phyloP scores from a whole-genome alignment of 2,329 filamentous ascomycete genomes.

The Stachybotrys elegans region DNA sequence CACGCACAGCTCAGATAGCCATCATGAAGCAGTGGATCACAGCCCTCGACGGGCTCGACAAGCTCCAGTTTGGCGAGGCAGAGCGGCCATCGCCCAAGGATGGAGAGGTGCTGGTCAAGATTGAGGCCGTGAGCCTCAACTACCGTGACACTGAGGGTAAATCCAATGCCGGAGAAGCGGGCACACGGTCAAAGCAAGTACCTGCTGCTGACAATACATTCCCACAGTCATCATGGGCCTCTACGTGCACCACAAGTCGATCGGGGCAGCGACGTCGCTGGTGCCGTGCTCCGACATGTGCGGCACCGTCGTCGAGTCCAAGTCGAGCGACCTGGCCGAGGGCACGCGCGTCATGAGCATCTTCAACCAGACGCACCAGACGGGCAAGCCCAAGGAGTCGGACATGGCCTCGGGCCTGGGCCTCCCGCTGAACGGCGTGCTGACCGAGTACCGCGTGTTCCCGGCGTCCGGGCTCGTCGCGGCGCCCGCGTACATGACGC shows the following conservation, averaged over 20 bases:
- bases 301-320: slow-evolving; percentile 50
- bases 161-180: too few relatives aligned
- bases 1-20: too few relatives aligned
- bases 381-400: slow-evolving; percentile 52
- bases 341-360: slow-evolving; percentile 65
- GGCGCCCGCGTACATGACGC: slow-evolving; percentile 50
- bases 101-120: slow-evolving; percentile 46
- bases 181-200: too few relatives aligned
- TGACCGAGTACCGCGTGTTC: slow-evolving; percentile 57
- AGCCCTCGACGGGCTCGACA: slow-evolving; percentile 49
- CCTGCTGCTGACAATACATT: background rate
- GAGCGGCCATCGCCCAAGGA: slow-evolving; percentile 41
- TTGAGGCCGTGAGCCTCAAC: slow-evolving; percentile 42
- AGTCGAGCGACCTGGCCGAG: slow-evolving; percentile 36
- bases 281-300: slow-evolving; percentile 69
- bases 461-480: slow-evolving; percentile 49
- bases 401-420: slow-evolving; percentile 56
- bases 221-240: slow-evolving; percentile 55
- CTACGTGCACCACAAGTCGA: slow-evolving; percentile 60
- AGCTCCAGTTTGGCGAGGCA: slow-evolving; percentile 38
- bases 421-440: slow-evolving; percentile 51
- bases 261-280: slow-evolving; percentile 34
- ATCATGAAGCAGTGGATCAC: slow-evolving; percentile 49
- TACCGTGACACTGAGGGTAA: slow-evolving; percentile 45
- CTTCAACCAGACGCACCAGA: slow-evolving; percentile 54